These are phyloP conservation scores for Calonectria hawksworthii DNA, from an alignment of 2,329 filamentous ascomycete species.

Conservation along the genomic window DNA sequence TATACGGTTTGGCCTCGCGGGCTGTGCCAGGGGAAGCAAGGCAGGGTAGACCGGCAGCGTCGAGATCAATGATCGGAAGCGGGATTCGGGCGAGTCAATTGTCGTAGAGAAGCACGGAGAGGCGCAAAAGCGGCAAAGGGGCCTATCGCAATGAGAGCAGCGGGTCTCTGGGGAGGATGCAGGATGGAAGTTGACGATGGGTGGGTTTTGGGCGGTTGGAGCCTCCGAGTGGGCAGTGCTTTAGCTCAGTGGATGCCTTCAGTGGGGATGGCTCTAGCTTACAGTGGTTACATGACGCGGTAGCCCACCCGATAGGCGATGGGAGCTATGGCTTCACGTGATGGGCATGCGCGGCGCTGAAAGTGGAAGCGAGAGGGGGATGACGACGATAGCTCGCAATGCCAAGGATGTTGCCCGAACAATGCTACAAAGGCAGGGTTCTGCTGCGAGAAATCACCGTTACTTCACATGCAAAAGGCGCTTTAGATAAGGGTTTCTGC, in stretches of 20 bases:
- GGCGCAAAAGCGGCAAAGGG: neutral
- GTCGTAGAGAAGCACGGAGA: slow-evolving; percentile 17
- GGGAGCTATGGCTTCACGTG: slow-evolving; percentile 38
- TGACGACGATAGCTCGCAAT: slow-evolving; percentile 16
- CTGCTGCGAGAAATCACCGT: neutral
- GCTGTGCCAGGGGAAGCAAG: neutral
- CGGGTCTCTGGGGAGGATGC: slow-evolving; percentile 19
- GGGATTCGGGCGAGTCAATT: slow-evolving; percentile 16
- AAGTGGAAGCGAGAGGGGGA: neutral
- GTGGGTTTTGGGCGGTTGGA: slow-evolving; percentile 33
- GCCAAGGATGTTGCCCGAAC: neutral
- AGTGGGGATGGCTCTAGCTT: slow-evolving; percentile 34
- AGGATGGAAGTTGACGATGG: slow-evolving; percentile 35
- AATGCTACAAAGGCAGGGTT: neutral
- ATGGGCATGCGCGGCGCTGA: slow-evolving; percentile 25
- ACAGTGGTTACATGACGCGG: slow-evolving; percentile 44
- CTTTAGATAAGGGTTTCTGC: neutral
- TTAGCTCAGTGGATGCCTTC: slow-evolving; percentile 13
- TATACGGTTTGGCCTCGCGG: neutral
- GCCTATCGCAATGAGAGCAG: slow-evolving; percentile 28
- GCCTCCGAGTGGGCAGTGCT: slow-evolving; percentile 17
- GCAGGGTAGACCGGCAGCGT: neutral
- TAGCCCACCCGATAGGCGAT: slow-evolving; percentile 40
- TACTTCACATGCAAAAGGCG: slow-evolving; percentile 3
- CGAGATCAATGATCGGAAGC: neutral